Base-by-base conservation (phyloP, 192 early-diverging fungal genomes). In the Rhizophagus clarus region DNA sequence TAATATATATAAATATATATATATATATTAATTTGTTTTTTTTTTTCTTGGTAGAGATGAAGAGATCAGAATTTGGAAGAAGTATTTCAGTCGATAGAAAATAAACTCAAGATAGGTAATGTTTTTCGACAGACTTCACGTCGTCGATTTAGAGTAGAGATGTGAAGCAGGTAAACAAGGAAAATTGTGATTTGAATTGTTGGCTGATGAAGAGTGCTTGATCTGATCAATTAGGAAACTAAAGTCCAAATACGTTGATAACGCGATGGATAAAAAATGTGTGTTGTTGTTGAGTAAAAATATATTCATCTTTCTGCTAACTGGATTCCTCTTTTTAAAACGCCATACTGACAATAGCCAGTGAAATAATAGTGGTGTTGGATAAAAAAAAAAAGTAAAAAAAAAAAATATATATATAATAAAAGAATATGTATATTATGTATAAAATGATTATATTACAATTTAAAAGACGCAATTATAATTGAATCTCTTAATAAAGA, bases 401-500 rank as follows among this genome's bases (percentile, higher is more conserved):
- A n/a, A n/a, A n/a, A 49, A 68, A 67, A 68, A 68, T 9, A 68
- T 61, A 77, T 26, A 34, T 31, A 45, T 9, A 78, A 78, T 8
- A 78, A 78, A 68, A n/a, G 24, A 66, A 78, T 68, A 67, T 68
- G 67, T 78, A 68, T 68, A 77, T 40, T 32, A 22, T 61, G 64
- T 77, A 2, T 77, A 77, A 42, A 68, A 45, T 67, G 34, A 34
- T 45, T 77, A 77, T 77, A 77, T 77, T 77, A 77, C 76, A 77
- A 68, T 45, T 68, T 74, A 68, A 77, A 76, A 67, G 63, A 56
- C 56, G 7, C 8, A 29, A 74, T 11, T 9, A 34, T 20, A 37
- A 34, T 70, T 70, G 73, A 40, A 28, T 56, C 56, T 75, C 29
- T 75, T 34, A 75, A 37, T n/a, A n/a, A 40, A 9, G 0, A 17